Base-by-base conservation (phyloP, 2,329 filamentous ascomycete species). In the Rugonectria rugulosa region DNA sequence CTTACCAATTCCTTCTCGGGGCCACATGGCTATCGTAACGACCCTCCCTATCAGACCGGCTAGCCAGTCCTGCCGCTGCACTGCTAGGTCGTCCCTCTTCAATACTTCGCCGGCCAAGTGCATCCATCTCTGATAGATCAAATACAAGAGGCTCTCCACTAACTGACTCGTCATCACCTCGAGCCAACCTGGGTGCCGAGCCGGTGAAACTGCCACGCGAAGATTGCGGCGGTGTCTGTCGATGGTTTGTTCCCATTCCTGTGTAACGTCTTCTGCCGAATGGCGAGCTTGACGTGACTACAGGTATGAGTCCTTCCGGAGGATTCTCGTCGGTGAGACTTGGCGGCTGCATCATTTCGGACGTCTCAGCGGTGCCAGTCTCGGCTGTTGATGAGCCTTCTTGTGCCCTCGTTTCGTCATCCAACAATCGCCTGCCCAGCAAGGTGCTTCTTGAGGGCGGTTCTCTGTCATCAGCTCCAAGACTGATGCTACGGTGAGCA, bases 131-230 rank as follows among this genome's bases (percentile, higher is more conserved):
- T 29, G 86, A 89, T 79, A 91, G 85, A 60, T 88, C 86, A 71
- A 91, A 91, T 9, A 91, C 78, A 9, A 91, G 72, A 1, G 86
- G 87, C 66, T 91, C 88, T 50, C 90, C 88, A 56, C 89, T 86
- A 20, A 78, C 73, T 6, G 83, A 82, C 46, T 79, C 77, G 38
- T 78, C 75, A 20, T 80, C 77, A n/a, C 70, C 75, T 5, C 76
- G 74, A 5, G 66, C 68, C 15, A 75, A 65, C n/a, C 76, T 68
- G 23, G 70, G 70, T 10, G 68, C 70, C 3, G 75, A 77, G 20
- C 77, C 76, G 2, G 70, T 71, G 56, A 80, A 78, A 60, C 79
- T 81, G 26, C 77, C 79, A 19, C 79, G 71, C 4, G 75, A 76
- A 24, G 77, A 78, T 20, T 77, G 75, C 1, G 76, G 75, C 9